Base-by-base conservation (phyloP, 1,139 yeast genomes). In the Casaregolazyma suthepensis region DNA sequence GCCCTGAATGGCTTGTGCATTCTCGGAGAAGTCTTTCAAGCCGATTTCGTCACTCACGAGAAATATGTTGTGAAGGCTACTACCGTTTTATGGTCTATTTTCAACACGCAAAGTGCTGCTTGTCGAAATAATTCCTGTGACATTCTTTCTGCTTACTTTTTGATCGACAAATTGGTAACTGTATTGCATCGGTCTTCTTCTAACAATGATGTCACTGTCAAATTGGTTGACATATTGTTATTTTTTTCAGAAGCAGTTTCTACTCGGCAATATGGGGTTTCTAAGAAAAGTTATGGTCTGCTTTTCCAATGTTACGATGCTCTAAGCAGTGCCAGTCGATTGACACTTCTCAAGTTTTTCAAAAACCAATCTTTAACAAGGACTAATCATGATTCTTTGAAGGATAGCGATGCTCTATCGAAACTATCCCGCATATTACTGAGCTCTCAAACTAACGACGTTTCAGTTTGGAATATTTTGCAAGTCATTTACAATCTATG, bases 401-500 rank as follows among this genome's bases (percentile, higher is more conserved):
- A 17, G 20, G 44, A 43, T n/a, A 43, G 43, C n/a, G 46, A 20
- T 20, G 50, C 42, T n/a, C 13, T 46, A 19, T 18, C 44, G n/a
- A 26, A 20, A 20, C 57, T 69, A n/a, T 62, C 65, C 7, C 62
- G 62, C 12, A 63, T 68, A 10, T 58, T 71, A 20, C 59, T 58
- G 18, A 55, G 57, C 12, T 49, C 56, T 3, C 45, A 54, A n/a
- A 45, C 55, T 7, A 44, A 38, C 18, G 56, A 59, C 50, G 67
- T 65, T 17, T 49, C 58, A 52, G 54, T 60, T 55, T 45, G 58
- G 54, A 58, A 70, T 59, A 45, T 74, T 20, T 63, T 73, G 23
- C 66, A 66, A 1, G 66, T 77, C 1, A 66, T 72, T 52, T 66
- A 66, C 57, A 82, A 81, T 59, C 73, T 82, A 49, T 82, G 88